phyloP scores from a whole-genome alignment of 139 green algal genomes.

The Chlamydomonas sp. region DNA sequence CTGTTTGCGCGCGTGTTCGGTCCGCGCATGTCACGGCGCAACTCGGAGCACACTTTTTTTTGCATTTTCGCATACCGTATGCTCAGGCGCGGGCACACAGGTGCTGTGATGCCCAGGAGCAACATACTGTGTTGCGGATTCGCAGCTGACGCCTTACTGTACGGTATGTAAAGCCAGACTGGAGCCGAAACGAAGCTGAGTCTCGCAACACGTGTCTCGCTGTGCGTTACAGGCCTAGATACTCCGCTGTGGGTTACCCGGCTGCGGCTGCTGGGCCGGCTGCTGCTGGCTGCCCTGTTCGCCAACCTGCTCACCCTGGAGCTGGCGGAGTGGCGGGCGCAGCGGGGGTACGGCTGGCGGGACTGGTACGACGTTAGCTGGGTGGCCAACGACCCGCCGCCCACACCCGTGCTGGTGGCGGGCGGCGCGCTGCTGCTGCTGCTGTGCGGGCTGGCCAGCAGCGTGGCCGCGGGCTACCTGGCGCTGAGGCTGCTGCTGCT shows the following conservation, averaged over 20 bases:
- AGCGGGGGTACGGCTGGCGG: constrained; percentile 1
- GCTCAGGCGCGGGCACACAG: no score
- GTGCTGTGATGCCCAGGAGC: no score
- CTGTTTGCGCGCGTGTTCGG: no score
- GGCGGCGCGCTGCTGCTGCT: not conserved
- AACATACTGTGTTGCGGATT: no score
- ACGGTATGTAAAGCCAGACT: no score
- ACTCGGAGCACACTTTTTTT: no score
- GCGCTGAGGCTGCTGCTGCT: not conserved
- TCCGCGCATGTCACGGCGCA: no score
- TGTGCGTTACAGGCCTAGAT: not conserved
- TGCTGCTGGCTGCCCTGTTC: constrained; percentile 19
- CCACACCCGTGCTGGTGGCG: not conserved
- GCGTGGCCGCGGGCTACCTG: not conserved
- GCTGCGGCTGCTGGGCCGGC: constrained; percentile 7
- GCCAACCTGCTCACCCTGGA: constrained; percentile 16
- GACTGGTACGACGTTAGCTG: constrained; percentile 17
- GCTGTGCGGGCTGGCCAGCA: not conserved
- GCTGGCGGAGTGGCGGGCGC: not conserved
- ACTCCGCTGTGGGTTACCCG: constrained; percentile 10
- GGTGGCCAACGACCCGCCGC: not conserved
- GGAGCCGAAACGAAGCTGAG: not conserved
- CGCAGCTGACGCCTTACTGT: not conserved
- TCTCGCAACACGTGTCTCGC: not conserved
- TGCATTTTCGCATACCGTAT: no score